Evolutionary conservation across 352 stramenopile species (phyloP), one percentile per base, ranked within the genome.

Genomic region (Globisporangium nodosum): DNA sequence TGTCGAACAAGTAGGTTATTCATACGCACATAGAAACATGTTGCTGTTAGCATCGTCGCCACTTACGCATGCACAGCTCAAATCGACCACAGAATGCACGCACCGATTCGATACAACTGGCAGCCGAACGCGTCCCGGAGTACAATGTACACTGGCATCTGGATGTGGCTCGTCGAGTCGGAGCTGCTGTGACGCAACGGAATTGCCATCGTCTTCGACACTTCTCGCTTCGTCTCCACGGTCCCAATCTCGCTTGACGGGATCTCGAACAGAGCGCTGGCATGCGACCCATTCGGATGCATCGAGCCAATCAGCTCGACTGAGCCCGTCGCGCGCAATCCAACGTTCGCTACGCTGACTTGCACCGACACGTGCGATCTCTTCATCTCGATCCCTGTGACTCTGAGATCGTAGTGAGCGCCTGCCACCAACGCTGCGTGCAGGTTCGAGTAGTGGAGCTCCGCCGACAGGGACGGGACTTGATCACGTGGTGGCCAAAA

Each of bases 391-490:
- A 63, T 59, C 1, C 52, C 51, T n/a, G 57, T 49, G n/a, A 92
- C 74, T 0, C 56, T 21, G n/a, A 91, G 33, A 7, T 69, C 58
- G 54, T 90, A 90, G 21, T 80, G 33, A 8, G 79, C 75, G 5
- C 85, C 85, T 2, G 81, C 70, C 40, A 85, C 59, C 24, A 67
- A 62, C 5, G 83, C 66, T 8, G 76, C 54, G 43, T 86, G 63
- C 45, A 92, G 43, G 35, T 94, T 94, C 16, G 83, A 81, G 56
- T 92, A 91, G 58, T 91, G 71, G 39, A 92, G 61, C 43, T 92
- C 82, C 0, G 70, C 58, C 5, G 82, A 85, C 1, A 94, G 69
- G 39, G 61, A 52, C 20, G 80, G 78, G 0, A 93, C 72, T 43
- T 85, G 61, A 2, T 76, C 74, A 51, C 61, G 54, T 2, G 64